A percentile compares a stretch with the other conserved stretches of the same genome.
phyloP scores from a whole-genome alignment of 2,329 filamentous ascomycete genomes.

The Fusarium sp. region DNA sequence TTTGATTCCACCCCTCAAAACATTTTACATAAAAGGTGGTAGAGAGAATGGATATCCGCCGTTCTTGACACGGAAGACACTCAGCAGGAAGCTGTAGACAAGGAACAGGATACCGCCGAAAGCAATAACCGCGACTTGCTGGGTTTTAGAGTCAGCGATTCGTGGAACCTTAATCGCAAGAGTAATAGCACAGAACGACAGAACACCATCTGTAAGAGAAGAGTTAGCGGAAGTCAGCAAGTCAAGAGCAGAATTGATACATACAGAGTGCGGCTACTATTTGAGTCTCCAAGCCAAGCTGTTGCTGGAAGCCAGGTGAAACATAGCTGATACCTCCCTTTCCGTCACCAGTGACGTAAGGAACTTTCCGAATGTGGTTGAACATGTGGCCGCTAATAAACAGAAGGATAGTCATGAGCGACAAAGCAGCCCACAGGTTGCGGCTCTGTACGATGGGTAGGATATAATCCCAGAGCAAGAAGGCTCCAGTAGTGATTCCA shows the following conservation, averaged over 20 bases:
- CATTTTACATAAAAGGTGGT: slow-evolving; percentile 81
- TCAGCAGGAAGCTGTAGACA: slow-evolving; percentile 94
- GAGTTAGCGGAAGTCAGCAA: background rate
- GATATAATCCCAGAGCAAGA: slow-evolving; percentile 81
- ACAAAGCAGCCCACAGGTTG: slow-evolving; percentile 93
- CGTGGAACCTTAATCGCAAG: slow-evolving; percentile 93
- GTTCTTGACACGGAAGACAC: slow-evolving; percentile 95
- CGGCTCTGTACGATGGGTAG: slow-evolving; percentile 87
- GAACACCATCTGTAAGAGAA: slow-evolving; percentile 65
- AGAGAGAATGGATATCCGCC: slow-evolving; percentile 93
- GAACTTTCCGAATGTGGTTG: slow-evolving; percentile 96
- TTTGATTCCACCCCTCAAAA: background rate
- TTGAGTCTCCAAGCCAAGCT: slow-evolving; percentile 94
- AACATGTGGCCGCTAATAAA: slow-evolving; percentile 99
- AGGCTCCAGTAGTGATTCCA: slow-evolving; percentile 75
- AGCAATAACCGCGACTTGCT: slow-evolving; percentile 83
- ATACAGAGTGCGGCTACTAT: slow-evolving; percentile 94
- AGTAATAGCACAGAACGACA: slow-evolving; percentile 92
- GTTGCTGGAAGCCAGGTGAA: slow-evolving; percentile 90
- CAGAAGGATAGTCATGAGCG: slow-evolving; percentile 87
- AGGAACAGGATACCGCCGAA: slow-evolving; percentile 83
- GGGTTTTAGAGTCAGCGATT: slow-evolving; percentile 79
- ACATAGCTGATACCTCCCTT: slow-evolving; percentile 91
- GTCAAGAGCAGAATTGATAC: slow-evolving; percentile 48
- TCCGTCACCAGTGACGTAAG: slow-evolving; percentile 89